These are phyloP conservation scores for Pharnaceum exiguum DNA, from an alignment of 148 eudicot species.

Conservation along the genomic window DNA sequence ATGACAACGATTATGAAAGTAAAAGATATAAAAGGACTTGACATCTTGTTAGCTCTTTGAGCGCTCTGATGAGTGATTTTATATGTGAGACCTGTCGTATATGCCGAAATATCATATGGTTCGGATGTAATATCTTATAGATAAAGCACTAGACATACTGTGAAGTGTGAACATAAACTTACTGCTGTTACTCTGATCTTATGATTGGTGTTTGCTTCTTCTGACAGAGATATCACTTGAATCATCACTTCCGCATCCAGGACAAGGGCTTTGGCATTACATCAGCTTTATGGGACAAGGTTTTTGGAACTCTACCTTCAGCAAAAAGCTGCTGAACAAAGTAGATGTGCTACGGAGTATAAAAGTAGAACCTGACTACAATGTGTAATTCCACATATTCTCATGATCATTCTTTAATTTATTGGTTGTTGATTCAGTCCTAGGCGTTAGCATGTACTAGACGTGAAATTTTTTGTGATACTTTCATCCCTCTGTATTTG, in stretches of 20 bases:
- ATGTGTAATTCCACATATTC: conserved; percentile 10
- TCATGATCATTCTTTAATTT: conserved; percentile 17
- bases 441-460: conserved; percentile 8
- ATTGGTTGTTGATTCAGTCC: not conserved
- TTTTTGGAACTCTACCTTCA: conserved; percentile 82
- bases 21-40: too few relatives aligned
- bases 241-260: conserved; percentile 92
- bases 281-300: conserved; percentile 84
- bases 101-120: too few relatives aligned
- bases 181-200: not conserved
- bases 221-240: conserved; percentile 79
- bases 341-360: conserved; percentile 21
- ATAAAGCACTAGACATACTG: too few relatives aligned
- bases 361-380: not conserved
- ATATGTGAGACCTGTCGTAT: too few relatives aligned
- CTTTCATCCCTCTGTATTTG: conserved; percentile 17
- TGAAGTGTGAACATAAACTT: not conserved
- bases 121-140: too few relatives aligned
- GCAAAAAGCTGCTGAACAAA: conserved; percentile 42
- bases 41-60: too few relatives aligned
- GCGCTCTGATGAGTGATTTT: too few relatives aligned
- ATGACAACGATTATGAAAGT: too few relatives aligned
- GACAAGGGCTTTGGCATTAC: conserved; percentile 89
- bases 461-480: conserved; percentile 18
- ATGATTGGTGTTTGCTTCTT: not conserved